Base-by-base conservation (phyloP, 2,329 filamentous ascomycete genomes). In the Venturia nashicola region DNA sequence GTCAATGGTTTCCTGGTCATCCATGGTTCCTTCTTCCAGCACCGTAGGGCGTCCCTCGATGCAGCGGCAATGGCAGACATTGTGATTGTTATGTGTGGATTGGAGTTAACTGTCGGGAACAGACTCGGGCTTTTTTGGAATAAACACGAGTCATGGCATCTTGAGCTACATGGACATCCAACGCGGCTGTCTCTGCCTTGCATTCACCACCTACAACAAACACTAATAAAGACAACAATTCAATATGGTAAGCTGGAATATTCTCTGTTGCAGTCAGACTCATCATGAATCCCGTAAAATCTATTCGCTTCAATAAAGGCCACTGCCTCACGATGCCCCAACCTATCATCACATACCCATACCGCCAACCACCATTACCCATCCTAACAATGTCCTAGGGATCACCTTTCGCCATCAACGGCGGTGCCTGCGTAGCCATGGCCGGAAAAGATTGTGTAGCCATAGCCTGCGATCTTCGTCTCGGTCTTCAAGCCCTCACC, bases 371-470 rank as follows among this genome's bases (percentile, higher is more conserved):
- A 16, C 36, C 23, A 57, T 54, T 20, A 54, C 40, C 32, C n/a
- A 55, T 54, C 40, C 60, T 54, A 43, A 63, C 48, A 59, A 42
- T 63, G 44, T 32, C 48, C 39, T 75, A 96, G 91, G 86, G 87
- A 74, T 94, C 89, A 69, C 92, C 91, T 70, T 96, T 96, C 85
- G 88, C 91, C 76, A 96, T 96, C 86, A 84, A 87, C 77, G 93
- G 93, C 80, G 93, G 93, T 76, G 93, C 93, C 80, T 93, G 89
- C 79, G 91, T 97, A 70, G 93, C 93, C 78, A 97, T 97, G 94
- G 92, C 96, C 69, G 94, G 94, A 82, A 97, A 99, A 80, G 92
- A 97, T 86, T 99, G 94, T 78, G 94, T 99, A 67, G 94, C 94
- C 78, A 97, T 99, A 75, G 94, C 94, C 76, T 99, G 94, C 82